Conservation (phyloP, 352 stramenopile species). For the Phytopythium cucurbitacearum region DNA sequence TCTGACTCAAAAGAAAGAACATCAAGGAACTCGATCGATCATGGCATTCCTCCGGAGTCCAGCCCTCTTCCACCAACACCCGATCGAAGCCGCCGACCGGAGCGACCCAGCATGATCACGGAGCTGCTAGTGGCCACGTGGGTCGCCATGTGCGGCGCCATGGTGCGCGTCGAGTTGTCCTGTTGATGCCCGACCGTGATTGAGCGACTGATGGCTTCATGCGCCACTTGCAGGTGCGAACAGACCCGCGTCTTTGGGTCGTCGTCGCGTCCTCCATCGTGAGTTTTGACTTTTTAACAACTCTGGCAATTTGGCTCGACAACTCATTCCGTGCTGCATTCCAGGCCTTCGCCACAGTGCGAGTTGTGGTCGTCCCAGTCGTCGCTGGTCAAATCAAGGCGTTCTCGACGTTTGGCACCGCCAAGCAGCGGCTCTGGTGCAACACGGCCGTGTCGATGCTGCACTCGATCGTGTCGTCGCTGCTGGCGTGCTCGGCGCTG, state of each 20-base stretch:
- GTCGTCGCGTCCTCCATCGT: constrained; percentile 61
- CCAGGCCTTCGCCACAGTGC: constrained; percentile 41
- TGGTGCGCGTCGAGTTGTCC: constrained; percentile 27
- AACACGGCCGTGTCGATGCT: constrained; percentile 77
- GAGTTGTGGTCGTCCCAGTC: constrained; percentile 36
- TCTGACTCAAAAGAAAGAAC: constrained; percentile 2
- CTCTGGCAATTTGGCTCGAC: not conserved
- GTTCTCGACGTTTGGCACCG: constrained; percentile 39
- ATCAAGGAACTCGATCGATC: not conserved
- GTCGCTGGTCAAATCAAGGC: constrained; percentile 34
- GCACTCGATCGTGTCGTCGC: constrained; percentile 55
- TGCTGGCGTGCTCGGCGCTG: constrained; percentile 47
- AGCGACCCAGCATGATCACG: constrained; percentile 33
- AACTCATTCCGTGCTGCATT: constrained; percentile 1
- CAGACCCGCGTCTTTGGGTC: constrained; percentile 56
- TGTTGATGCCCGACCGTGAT: not conserved
- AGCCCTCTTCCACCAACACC: no score
- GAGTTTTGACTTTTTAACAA: not conserved
- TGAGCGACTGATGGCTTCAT: constrained; percentile 4
- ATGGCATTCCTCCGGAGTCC: no score
- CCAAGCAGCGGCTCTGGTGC: constrained; percentile 50
- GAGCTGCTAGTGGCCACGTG: constrained; percentile 52
- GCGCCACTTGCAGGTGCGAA: constrained; percentile 36
- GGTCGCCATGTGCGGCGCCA: constrained; percentile 53
- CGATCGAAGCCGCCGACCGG: not conserved